phyloP scores from a whole-genome alignment of 164 flowering plant genomes.

The Paratinospora sagittata region DNA sequence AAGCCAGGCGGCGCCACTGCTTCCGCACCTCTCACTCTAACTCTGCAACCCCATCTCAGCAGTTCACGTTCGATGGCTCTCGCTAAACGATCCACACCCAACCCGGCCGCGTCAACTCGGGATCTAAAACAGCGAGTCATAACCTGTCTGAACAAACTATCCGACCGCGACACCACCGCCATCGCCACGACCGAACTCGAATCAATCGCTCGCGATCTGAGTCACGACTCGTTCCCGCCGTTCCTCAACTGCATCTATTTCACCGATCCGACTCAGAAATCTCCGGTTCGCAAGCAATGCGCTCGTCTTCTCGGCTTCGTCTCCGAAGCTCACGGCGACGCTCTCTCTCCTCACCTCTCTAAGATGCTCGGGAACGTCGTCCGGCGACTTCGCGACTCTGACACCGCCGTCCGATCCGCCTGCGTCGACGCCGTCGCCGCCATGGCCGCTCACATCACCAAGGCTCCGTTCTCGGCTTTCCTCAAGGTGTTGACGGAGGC shows the following conservation, averaged over 20 bases:
- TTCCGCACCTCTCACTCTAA: neutral
- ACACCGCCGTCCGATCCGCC: conserved; percentile 60
- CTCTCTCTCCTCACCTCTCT: conserved; percentile 51
- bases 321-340: conserved; percentile 41
- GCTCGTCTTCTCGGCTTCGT: conserved; percentile 49
- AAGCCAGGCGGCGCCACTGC: conserved; percentile 1
- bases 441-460: conserved; percentile 40
- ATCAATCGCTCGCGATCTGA: conserved; percentile 44
- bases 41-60: neutral
- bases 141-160: conserved; percentile 60
- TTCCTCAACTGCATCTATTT: conserved; percentile 68
- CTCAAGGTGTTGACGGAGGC: conserved; percentile 60
- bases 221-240: conserved; percentile 37
- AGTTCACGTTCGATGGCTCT: conserved; percentile 1
- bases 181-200: conserved; percentile 72
- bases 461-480: conserved; percentile 40
- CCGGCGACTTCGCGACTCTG: conserved; percentile 71
- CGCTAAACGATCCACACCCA: conserved; percentile 12
- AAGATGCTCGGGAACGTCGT: conserved; percentile 48
- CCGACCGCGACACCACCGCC: conserved; percentile 76
- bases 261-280: conserved; percentile 59
- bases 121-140: conserved; percentile 59
- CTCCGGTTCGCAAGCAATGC: conserved; percentile 65
- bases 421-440: conserved; percentile 45
- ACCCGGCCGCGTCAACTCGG: conserved; percentile 27